Conservation (phyloP, 1,139 yeast genomes). For the Kluyveromyces sp. region DNA sequence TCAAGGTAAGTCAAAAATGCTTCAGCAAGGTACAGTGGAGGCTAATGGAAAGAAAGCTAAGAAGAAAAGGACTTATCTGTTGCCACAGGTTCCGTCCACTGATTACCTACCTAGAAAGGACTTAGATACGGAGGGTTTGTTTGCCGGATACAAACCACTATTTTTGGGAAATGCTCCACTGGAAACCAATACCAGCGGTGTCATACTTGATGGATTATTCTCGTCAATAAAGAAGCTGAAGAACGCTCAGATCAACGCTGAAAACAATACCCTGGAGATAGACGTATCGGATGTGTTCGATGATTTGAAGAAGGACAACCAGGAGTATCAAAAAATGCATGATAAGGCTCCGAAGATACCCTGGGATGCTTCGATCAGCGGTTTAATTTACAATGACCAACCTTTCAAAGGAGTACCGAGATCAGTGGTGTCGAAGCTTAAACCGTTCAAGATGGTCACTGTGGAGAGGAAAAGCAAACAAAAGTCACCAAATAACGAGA, state of each 20-base stretch:
- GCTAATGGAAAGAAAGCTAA: background rate
- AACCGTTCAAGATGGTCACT: conserved; percentile 24
- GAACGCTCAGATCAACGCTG: conserved; percentile 10
- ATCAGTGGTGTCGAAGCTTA: conserved; percentile 22
- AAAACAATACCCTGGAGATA: conserved; percentile 10
- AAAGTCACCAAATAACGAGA: conserved; percentile 8
- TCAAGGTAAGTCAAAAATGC: background rate
- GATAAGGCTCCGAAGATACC: conserved; percentile 25
- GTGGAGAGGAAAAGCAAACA: conserved; percentile 11
- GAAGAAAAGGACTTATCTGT: conserved; percentile 10
- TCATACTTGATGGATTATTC: conserved; percentile 17
- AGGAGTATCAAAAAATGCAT: conserved; percentile 10
- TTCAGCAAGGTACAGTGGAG: background rate
- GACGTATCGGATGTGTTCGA: conserved; percentile 18
- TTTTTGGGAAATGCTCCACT: conserved; percentile 31
- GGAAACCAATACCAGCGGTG: conserved; percentile 11
- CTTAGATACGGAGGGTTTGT: conserved; percentile 30
- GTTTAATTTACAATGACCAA: conserved; percentile 27
- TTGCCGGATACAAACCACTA: conserved; percentile 33
- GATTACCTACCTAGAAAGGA: conserved; percentile 24
- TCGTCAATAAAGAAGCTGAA: conserved; percentile 18
- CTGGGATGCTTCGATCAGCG: conserved; percentile 34
- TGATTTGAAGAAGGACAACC: conserved; percentile 16
- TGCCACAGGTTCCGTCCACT: conserved; percentile 28
- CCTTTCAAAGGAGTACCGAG: conserved; percentile 29